Evolutionary conservation across 306 rosid species (phyloP).

Genomic region (Acmispon strigosus): DNA sequence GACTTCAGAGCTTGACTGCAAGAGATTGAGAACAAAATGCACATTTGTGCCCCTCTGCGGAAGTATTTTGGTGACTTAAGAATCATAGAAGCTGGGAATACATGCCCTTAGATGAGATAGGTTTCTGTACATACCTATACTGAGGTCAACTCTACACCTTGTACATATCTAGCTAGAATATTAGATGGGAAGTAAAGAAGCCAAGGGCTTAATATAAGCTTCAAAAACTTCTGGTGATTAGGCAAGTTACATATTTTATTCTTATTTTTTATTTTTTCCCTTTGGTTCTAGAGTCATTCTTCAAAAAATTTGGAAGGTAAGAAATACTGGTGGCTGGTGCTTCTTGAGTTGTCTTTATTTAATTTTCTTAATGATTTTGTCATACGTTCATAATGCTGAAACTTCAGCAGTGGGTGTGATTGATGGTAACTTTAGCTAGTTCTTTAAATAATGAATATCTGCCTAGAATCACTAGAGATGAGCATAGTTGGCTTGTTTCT

Average conservation of each 20-base stretch:
- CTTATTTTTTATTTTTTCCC: conserved; percentile 14
- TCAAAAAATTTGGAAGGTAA: conserved; percentile 43
- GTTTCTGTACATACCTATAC: conserved; percentile 75
- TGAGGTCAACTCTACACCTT: conserved; percentile 40
- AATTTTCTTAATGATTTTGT: not conserved
- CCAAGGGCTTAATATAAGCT: conserved; percentile 26
- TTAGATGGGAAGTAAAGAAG: conserved; percentile 46
- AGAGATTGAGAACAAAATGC: conserved; percentile 17
- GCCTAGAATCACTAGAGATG: too few species aligned
- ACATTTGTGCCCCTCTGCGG: conserved; percentile 8
- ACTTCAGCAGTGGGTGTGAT: not conserved
- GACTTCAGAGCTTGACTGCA: conserved; percentile 20
- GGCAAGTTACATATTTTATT: conserved; percentile 35
- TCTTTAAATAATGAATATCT: too few species aligned
- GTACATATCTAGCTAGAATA: conserved; percentile 66
- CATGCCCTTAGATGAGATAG: conserved; percentile 39
- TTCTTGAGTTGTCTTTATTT: not conserved
- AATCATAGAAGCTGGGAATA: conserved; percentile 24
- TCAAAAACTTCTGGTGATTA: conserved; percentile 36
- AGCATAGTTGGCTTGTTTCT: too few species aligned
- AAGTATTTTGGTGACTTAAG: conserved; percentile 19
- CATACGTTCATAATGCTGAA: not conserved
- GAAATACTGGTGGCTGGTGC: conserved; percentile 24
- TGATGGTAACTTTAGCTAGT: not conserved
- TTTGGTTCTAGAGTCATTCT: conserved; percentile 29